Percentiles rank a stretch among this genome's conserved stretches.
phyloP scores from a whole-genome alignment of 257 asterid genomes.

The Solanum piurae region DNA sequence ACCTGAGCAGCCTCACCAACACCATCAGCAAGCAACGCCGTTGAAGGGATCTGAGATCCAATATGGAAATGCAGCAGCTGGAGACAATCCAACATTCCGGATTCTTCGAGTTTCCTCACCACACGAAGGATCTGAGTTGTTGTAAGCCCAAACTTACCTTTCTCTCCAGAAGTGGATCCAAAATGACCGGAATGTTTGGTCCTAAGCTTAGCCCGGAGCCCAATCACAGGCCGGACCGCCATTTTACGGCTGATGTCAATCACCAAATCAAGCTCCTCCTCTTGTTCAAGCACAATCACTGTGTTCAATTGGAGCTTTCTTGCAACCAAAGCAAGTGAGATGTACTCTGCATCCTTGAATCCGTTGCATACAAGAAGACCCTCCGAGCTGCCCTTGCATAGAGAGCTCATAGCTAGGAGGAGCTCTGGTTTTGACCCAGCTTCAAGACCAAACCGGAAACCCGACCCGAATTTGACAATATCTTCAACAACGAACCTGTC shows the following conservation, averaged over 20 bases:
- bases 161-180: constrained; percentile 98
- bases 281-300: constrained; percentile 88
- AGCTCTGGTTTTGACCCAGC: constrained; percentile 99
- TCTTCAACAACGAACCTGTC: constrained; percentile 84
- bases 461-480: constrained; percentile 73
- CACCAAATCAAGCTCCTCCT: constrained; percentile 74
- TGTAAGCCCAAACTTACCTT: constrained; percentile 85
- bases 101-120: constrained; percentile 50
- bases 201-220: constrained; percentile 84
- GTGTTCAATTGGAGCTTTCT: constrained; percentile 67
- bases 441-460: constrained; percentile 77
- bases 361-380: constrained; percentile 84
- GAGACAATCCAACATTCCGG: constrained; percentile 77
- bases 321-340: constrained; percentile 70
- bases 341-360: constrained; percentile 84
- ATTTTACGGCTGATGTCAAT: constrained; percentile 57
- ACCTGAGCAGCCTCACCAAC: constrained; percentile 92
- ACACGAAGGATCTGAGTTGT: constrained; percentile 77
- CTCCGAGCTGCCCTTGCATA: constrained; percentile 69
- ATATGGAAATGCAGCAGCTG: constrained; percentile 91
- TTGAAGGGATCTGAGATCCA: constrained; percentile 91
- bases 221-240: constrained; percentile 72
- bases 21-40: constrained; percentile 62
- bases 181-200: constrained; percentile 92
- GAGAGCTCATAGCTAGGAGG: constrained; percentile 82